Evolutionary conservation across 2,329 filamentous ascomycete genomes (phyloP), one percentile per base, ranked within the genome.

Genomic region (Fusarium austroafricanum): DNA sequence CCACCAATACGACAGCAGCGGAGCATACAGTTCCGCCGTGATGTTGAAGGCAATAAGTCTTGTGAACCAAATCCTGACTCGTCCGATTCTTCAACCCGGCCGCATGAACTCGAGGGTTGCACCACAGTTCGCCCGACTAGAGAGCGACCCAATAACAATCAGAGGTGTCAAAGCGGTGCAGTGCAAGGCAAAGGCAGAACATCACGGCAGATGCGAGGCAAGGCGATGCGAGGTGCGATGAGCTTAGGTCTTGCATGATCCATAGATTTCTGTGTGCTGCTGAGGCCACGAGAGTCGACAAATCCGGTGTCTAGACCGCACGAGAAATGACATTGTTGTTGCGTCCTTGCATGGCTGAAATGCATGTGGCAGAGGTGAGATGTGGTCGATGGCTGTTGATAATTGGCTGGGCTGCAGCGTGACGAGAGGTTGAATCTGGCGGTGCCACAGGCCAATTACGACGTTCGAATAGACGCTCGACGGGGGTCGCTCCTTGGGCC

Each of bases 391-490:
- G 43, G 40, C 50, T 38, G 59, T 45, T 21, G 21, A 47, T 38
- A 12, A 74, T 74, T 74, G 72, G 72, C 37, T 33, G 44, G 39
- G 29, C 72, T 70, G 67, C 69, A 70, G 62, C 38, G 72, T 71
- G 72, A 73, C 57, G 72, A 68, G 38, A 56, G 44, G 28, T 49
- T 40, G 53, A 61, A 58, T 63, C 55, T 62, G 54, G 65, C 44
- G 60, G 63, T 73, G 68, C 44, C 59, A 73, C 71, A 21, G 57
- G 38, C 72, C 71, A 75, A 75, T 73, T 42, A 60, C 26, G 40
- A n/a, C 31, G 38, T 31, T 20, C 28, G 38, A 69, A 72, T 75
- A 75, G 70, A 73, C 72, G 72, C 72, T 65, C 45, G 33, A 39
- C 55, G 46, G 39, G 42, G 51, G 51, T 31, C 52, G 33, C 51